phyloP scores from a whole-genome alignment of 257 asterid species.

The Fraxinus americana region DNA sequence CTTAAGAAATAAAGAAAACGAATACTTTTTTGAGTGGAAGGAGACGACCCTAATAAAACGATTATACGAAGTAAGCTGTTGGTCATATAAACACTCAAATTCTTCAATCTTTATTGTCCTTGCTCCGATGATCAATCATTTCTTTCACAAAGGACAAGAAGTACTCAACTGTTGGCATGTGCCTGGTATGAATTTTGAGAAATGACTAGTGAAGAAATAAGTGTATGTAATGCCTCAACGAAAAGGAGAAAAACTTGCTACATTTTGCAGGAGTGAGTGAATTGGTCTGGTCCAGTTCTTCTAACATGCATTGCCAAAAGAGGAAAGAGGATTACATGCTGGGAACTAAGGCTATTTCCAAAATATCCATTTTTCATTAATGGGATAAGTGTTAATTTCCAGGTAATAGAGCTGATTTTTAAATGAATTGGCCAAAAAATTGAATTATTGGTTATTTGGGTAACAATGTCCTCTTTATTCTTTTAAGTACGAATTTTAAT shows the following conservation, averaged over 20 bases:
- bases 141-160: background rate
- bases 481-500: no score
- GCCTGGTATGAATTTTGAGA: background rate
- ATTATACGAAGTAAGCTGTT: no score
- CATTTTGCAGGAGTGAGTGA: background rate
- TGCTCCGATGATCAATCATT: no score
- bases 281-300: background rate
- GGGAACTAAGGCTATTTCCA: background rate
- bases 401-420: no score
- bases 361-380: background rate
- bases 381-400: no score
- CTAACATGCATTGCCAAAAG: background rate
- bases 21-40: no score
- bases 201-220: conserved; percentile 14
- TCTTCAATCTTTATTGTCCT: no score
- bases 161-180: background rate
- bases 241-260: conserved; percentile 18
- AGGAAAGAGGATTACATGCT: background rate
- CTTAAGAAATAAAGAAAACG: no score
- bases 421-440: no score
- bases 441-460: no score
- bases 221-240: conserved; percentile 20
- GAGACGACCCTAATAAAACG: background rate
- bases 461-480: no score
- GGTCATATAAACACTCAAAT: background rate